Evolutionary conservation across 23 red algal genomes (phyloP), one percentile per base, ranked within the genome.

Genomic region (Gracilariopsis chorda): DNA sequence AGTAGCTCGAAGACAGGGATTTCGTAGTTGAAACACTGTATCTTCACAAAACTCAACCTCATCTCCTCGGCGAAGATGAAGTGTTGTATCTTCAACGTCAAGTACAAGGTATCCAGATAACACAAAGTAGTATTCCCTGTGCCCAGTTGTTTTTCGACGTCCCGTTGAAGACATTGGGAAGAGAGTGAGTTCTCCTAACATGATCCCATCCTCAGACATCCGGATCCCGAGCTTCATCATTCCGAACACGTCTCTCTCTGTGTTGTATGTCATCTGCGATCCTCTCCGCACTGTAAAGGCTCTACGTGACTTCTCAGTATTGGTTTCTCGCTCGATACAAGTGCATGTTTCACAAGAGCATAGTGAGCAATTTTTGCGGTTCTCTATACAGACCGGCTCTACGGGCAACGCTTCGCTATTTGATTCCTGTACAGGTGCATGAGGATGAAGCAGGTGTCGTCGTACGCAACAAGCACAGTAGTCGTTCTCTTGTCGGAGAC

Each of bases 151-250:
- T 10, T 42, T 36, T 73, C 67, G 37, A 25, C 39, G 40, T 3
- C 67, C 67, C 29, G 67, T 73, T 73, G 67, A 36, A 8, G 67
- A 73, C 12, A 11, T 36, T 27, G 67, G 67, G 32, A 9, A 46
- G 7, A 73, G 13, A 2, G 67, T 46, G 10, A 73, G 67, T 24
- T 73, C 67, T 73, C 67, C 67, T 5, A 73, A 36, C 20, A 73
- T 9, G 47, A 73, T 25, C 47, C 67, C 67, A 46, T 73, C 67
- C 8, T 23, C 47, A 24, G 39, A 73, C 19, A 42, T 28, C 32
- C 67, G 42, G 67, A 73, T 73, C 47, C 67, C 67, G 67, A 73
- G 47, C 67, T 73, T 73, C 13, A 73, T 73, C 12, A 21, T 8
- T 1, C 67, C 67, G 25, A 46, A 73, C n/a, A 1, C 57, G 7